phyloP scores from a whole-genome alignment of 352 stramenopile genomes.

The Phytophthora colocasiae region DNA sequence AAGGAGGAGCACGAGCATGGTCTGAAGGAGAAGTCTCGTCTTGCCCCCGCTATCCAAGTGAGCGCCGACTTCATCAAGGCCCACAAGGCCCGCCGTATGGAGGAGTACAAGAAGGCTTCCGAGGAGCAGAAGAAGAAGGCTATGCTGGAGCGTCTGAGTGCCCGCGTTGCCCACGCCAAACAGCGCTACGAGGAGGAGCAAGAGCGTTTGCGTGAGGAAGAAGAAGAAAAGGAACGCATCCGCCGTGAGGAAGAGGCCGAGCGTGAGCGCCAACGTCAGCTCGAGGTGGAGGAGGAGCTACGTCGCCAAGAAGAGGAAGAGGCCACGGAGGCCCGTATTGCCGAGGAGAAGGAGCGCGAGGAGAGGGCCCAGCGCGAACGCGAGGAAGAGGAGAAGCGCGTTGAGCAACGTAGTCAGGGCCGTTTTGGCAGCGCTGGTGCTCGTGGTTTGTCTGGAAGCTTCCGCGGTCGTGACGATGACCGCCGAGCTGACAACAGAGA shows the following conservation, averaged over 20 bases:
- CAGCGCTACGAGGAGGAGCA: conserved; percentile 80
- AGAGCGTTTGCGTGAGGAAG: conserved; percentile 55
- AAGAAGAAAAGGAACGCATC: conserved; percentile 71
- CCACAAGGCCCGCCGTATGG: conserved; percentile 77
- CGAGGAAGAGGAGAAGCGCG: conserved; percentile 54
- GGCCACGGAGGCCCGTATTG: conserved; percentile 45
- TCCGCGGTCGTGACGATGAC: conserved; percentile 31
- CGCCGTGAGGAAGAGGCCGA: conserved; percentile 68
- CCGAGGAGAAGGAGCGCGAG: conserved; percentile 55
- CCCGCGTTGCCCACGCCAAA: conserved; percentile 70
- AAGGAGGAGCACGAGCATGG: conserved; percentile 91
- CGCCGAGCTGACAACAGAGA: conserved; percentile 45
- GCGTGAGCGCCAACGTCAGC: conserved; percentile 60
- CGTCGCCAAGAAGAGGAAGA: conserved; percentile 74
- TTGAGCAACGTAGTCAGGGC: conserved; percentile 37
- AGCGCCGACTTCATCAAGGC: conserved; percentile 81
- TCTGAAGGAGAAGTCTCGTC: conserved; percentile 89
- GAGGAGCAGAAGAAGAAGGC: conserved; percentile 90
- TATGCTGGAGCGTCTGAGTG: conserved; percentile 67
- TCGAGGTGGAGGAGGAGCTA: conserved; percentile 70
- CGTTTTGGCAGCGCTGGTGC: conserved; percentile 42
- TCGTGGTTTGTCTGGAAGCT: conserved; percentile 29
- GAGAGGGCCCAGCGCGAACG: conserved; percentile 32
- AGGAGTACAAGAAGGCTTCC: conserved; percentile 87
- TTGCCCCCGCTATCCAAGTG: conserved; percentile 73